Evolutionary conservation across 2,329 filamentous ascomycete genomes (phyloP).

Genomic region (Hypoxylon sp.): DNA sequence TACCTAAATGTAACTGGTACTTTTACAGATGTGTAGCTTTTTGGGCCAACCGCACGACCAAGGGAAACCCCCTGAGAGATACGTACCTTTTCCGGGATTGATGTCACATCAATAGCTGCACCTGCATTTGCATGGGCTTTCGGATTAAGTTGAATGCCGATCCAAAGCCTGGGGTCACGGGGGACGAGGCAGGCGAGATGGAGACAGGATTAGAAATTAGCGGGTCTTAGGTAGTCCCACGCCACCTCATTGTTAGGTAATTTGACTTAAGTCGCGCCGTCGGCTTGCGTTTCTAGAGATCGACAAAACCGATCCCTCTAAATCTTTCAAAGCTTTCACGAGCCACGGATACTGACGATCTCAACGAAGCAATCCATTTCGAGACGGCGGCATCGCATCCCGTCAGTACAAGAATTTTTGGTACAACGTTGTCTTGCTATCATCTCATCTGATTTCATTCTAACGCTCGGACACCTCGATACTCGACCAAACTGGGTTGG

Average conservation of each 20-base stretch:
- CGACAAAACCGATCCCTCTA: slow-evolving; percentile 12
- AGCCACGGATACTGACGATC: neutral
- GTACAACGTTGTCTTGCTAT: neutral
- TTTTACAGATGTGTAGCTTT: too few relatives aligned
- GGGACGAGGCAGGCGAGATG: neutral
- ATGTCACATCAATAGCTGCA: too few relatives aligned
- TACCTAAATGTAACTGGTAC: too few relatives aligned
- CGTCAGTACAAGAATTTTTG: neutral
- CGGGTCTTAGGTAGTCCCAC: neutral
- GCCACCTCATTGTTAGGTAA: slow-evolving; percentile 20
- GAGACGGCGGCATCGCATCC: neutral
- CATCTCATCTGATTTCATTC: neutral
- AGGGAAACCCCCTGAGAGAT: too few relatives aligned
- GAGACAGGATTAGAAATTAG: slow-evolving; percentile 1
- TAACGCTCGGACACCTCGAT: neutral
- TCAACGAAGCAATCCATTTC: slow-evolving; percentile 13
- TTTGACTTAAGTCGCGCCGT: slow-evolving; percentile 8
- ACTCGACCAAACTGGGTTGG: neutral
- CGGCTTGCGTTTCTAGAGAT: slow-evolving; percentile 12
- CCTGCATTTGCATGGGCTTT: neutral
- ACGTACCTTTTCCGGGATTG: neutral
- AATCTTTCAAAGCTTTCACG: slow-evolving; percentile 20
- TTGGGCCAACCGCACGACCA: too few relatives aligned
- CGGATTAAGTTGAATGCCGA: neutral
- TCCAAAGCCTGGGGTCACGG: too few relatives aligned